phyloP scores from a whole-genome alignment of 2,329 filamentous ascomycete species.

The Clonostachys rhizophaga region DNA sequence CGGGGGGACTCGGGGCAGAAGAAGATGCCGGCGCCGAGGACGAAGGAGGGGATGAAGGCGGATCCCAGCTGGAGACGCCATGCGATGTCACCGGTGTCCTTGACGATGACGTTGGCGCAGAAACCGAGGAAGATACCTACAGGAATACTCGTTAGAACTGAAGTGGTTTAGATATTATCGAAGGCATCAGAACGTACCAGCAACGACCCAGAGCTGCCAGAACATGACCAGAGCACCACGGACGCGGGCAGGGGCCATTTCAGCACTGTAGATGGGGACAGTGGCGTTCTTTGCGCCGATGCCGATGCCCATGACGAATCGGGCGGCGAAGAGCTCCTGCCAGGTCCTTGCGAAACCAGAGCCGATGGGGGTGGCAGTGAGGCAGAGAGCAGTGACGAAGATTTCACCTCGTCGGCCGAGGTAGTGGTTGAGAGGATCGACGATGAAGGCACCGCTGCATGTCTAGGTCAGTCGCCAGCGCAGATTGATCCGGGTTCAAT shows the following conservation, averaged over 20 bases:
- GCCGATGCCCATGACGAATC: conserved; percentile 65
- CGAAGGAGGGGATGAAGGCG: conserved; percentile 54
- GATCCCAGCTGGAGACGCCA: conserved; percentile 4
- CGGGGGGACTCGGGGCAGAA: conserved; percentile 61
- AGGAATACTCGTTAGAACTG: conserved; percentile 53
- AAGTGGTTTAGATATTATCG: neutral
- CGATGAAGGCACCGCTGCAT: conserved; percentile 45
- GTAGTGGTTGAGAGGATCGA: conserved; percentile 53
- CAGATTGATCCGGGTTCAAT: conserved; percentile 14
- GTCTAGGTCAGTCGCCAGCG: too few species aligned
- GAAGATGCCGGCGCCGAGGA: conserved; percentile 48
- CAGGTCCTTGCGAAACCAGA: conserved; percentile 61
- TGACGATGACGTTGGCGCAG: conserved; percentile 24
- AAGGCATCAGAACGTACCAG: neutral
- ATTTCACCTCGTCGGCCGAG: conserved; percentile 49
- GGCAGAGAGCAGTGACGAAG: conserved; percentile 70
- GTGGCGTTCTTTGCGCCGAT: conserved; percentile 63
- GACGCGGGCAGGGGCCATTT: conserved; percentile 63
- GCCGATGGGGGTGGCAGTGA: conserved; percentile 57
- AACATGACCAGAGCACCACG: conserved; percentile 77
- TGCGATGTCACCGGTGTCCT: conserved; percentile 14
- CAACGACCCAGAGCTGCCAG: conserved; percentile 41
- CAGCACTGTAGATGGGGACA: conserved; percentile 71
- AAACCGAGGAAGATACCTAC: conserved; percentile 31
- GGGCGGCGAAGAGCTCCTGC: conserved; percentile 61